Evolutionary conservation across 192 early-diverging fungal genomes (phyloP), one percentile per base, ranked within the genome.

Genomic region (Coemansia sp.): DNA sequence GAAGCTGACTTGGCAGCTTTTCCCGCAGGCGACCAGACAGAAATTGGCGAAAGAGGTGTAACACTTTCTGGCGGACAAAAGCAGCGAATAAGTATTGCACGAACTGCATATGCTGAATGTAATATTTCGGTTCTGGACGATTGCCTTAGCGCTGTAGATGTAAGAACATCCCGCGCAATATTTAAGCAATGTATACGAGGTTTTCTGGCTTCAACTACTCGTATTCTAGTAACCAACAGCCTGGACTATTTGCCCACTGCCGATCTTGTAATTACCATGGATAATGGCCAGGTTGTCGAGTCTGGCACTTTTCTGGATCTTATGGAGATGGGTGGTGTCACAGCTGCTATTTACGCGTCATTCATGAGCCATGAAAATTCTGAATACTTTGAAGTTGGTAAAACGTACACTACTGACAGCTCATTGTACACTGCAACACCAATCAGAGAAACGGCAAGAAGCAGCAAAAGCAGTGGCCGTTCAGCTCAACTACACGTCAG

Each of bases 111-210:
- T 61, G 84, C 87, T 1, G 74, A 84, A 4, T 85, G 87, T 2
- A 80, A 86, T 47, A 87, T 88, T 8, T 75, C 93, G 37, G 65
- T 97, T 3, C 64, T 95, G 35, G 95, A 97, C 57, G 93, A 97
- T 65, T 88, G 88, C 6, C 77, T 97, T 9, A 81, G 75, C 19
- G 79, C 82, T 12, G 78, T 89, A 0, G 87, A 87, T 43, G 72
- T 75, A 9, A 74, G 70, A 16, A 76, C 78, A 0, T 82, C 83
- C 5, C 60, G 59, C 11, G 75, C 73, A 19, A 74, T 88, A 7
- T 88, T 83, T 51, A 71, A 69, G 22, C 73, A 83, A 14, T 85
- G 81, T 49, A 69, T 82, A 37, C 64, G 54, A 48, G 73, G 74
- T 1, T 11, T 69, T 18, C 32, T 73, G 9, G 63, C 66, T n/a